Conservation (phyloP, 1,284 basidiomycete genomes). For the Macrocystidia cucumis region DNA sequence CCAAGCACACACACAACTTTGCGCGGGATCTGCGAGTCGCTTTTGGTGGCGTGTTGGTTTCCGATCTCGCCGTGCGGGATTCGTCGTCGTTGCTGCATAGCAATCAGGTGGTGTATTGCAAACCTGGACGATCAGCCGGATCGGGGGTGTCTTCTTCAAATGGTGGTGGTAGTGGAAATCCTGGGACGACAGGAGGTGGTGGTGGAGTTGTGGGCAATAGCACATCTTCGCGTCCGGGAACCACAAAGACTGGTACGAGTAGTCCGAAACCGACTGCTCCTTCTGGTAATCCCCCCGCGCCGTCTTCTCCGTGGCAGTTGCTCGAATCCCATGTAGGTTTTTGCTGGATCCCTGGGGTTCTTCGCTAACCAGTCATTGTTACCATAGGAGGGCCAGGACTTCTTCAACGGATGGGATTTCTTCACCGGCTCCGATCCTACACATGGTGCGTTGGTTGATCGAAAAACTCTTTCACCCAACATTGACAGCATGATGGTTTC, state of each 20-base stretch:
- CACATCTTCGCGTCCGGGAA: constrained; percentile 11
- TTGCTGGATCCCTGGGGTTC: neutral
- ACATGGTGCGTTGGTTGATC: constrained; percentile 41
- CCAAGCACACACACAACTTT: constrained; percentile 42
- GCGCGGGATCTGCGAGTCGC: constrained; percentile 63
- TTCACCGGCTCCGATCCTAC: constrained; percentile 72
- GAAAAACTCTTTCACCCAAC: constrained; percentile 6
- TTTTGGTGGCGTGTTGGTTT: constrained; percentile 41
- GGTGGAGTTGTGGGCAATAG: constrained; percentile 9
- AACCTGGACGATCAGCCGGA: constrained; percentile 21
- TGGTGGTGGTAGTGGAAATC: constrained; percentile 10
- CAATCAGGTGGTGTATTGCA: constrained; percentile 30
- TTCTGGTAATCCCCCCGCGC: constrained; percentile 12
- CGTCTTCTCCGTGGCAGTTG: constrained; percentile 31
- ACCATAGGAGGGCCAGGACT: constrained; percentile 49
- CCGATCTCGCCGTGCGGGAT: constrained; percentile 15
- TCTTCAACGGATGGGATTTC: constrained; percentile 82
- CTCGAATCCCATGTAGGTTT: constrained; percentile 27
- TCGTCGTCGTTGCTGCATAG: constrained; percentile 13
- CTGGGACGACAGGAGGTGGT: constrained; percentile 11
- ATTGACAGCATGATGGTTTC: constrained; percentile 8
- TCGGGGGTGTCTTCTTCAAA: no score
- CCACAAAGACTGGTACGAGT: constrained; percentile 13
- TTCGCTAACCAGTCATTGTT: neutral
- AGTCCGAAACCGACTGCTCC: constrained; percentile 12